Base-by-base conservation (phyloP, 1,284 basidiomycete species). In the Apiotrichum gamsii region DNA sequence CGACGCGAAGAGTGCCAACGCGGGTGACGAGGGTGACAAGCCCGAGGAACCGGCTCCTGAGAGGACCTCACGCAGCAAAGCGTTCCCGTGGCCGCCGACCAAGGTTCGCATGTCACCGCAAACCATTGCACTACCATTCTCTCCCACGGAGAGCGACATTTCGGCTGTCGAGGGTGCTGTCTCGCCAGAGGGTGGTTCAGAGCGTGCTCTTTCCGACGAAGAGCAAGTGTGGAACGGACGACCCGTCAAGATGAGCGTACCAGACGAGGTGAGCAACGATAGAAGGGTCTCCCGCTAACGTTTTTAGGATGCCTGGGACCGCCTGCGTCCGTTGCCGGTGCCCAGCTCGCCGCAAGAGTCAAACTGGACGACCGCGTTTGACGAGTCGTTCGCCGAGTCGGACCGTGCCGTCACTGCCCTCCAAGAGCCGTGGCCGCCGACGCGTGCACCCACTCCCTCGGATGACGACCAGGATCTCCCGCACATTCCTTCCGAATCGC, bases 1-100 rank as follows among this genome's bases (percentile, higher is more conserved):
- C 8, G 34, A 31, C 3, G 32, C 25, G 6, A 28, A 40, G 24
- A 32, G 11, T 15, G 39, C 19, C 41, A 38, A 18, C n/a, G 31
- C 32, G 31, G n/a, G 28, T 4, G 15, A 21, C 3, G 30, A 31
- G 5, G 8, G 18, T 1, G 33, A 9, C 8, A 24, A 39, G 10
- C 19, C 1, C 3, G 36, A 8, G 25, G 25, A 21, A 5, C 20
- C 32, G 2, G 18, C 32, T 5, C 29, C 29, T 5, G 4, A 31
- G 19, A 42, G 47, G 8, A 16, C 44, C 8, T 36, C 50, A 4
- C 39, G 51, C 5, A 49, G 39, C 23, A 28, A 49, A 15, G 44
- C 51, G 5, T 53, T 46, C 41, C 51, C 51, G 3, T 53, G 51
- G 51, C 51, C 51, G 2, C 14, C 43, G 5, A n/a, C 35, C 25